Conservation (phyloP, 1,284 basidiomycete genomes). For the Boletus semigastroideus region DNA sequence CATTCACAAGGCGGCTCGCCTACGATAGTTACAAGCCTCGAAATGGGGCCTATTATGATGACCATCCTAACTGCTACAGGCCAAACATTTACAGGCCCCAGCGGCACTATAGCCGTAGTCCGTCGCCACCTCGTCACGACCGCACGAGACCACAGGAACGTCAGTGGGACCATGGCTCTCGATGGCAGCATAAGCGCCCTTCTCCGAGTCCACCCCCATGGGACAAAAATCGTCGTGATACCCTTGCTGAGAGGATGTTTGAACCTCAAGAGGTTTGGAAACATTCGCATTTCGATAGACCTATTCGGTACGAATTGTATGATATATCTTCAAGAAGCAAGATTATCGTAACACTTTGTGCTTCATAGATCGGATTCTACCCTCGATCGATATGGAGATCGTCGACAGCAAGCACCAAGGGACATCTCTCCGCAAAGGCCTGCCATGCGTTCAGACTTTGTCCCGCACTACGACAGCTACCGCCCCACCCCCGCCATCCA, state of each 20-base stretch:
- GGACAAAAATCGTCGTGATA: constrained; percentile 40
- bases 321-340: constrained; percentile 25
- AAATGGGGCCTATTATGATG: constrained; percentile 41
- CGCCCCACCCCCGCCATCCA: constrained; percentile 36
- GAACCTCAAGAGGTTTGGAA: constrained; percentile 74
- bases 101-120: constrained; percentile 45
- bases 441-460: constrained; percentile 27
- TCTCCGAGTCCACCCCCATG: constrained; percentile 36
- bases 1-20: constrained; percentile 40
- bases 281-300: constrained; percentile 45
- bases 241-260: constrained; percentile 56
- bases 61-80: constrained; percentile 43
- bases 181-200: constrained; percentile 33
- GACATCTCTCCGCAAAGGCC: constrained; percentile 39
- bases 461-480: constrained; percentile 42
- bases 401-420: constrained; percentile 32
- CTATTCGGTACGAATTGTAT: constrained; percentile 29
- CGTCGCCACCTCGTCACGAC: constrained; percentile 53
- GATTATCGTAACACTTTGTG: constrained; percentile 15
- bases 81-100: constrained; percentile 36
- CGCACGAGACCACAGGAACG: constrained; percentile 35
- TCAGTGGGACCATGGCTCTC: constrained; percentile 32
- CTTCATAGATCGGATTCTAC: constrained; percentile 26
- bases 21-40: constrained; percentile 54
- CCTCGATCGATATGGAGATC: constrained; percentile 31